Evolutionary conservation across 1,284 basidiomycete genomes (phyloP), one percentile per base, ranked within the genome.

Genomic region (Cutaneotrichosporon sp.): DNA sequence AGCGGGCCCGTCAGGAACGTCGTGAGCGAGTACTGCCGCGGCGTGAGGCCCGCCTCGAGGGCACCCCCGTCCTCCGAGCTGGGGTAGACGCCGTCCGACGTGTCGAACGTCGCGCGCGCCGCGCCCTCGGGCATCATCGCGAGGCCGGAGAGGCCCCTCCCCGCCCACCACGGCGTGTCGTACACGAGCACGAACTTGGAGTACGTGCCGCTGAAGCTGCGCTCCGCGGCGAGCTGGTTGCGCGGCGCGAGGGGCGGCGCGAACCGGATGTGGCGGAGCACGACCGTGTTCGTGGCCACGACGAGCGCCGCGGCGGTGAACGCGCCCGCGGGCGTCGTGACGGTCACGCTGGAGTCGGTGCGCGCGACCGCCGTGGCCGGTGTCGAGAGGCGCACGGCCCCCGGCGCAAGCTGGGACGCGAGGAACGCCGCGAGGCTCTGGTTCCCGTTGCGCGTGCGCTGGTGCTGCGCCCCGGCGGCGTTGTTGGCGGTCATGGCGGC

Each of bases 361-460:
- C 33, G 55, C 8, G 14, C 24, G 31, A 65, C 34, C 9, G 10
- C 25, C 13, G 13, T 8, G 5, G 58, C 59, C n/a, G 56, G 36
- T 10, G 51, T 36, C 24, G 27, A 18, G 13, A 65, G 63, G 22
- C 34, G 33, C 31, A 65, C 59, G 14, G 46, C 27, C 13, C 57
- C 59, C 20, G n/a, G 20, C 31, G 56, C 59, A n/a, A 65, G 60
- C 2, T 31, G 24, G 3, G 55, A 51, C 11, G 51, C 53, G 36
- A 65, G 59, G 50, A 57, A 65, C 13, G 14, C 22, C 27, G 56
- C 47, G 52, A 65, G 61, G 18, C 36, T 27, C 59, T 61, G 52
- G 53, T 58, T 65, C 36, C 63, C 63, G 45, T 61, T 52, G 2
- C 59, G 31, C n/a, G 59, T 58, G 43, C 59, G 63, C 56, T 65